Conservation (phyloP, 306 rosid species). For the Fragaria nilgerrensis region DNA sequence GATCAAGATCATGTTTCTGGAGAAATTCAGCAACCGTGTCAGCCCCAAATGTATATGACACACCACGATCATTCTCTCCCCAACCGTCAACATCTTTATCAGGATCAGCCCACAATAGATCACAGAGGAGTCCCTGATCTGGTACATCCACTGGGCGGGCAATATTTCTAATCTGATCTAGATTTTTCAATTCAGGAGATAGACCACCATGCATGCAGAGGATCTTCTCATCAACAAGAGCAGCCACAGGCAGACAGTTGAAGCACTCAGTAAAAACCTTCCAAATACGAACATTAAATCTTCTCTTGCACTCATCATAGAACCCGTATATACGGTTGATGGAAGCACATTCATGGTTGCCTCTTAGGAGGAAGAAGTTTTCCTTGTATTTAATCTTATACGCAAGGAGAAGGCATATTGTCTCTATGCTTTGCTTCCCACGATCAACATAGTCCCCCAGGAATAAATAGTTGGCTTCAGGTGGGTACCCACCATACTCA, state of each 20-base stretch:
- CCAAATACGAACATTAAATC: slow-evolving; percentile 79
- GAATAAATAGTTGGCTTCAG: slow-evolving; percentile 80
- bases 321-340: slow-evolving; percentile 83
- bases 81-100: slow-evolving; percentile 84
- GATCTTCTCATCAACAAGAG: slow-evolving; percentile 79
- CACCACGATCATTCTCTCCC: slow-evolving; percentile 90
- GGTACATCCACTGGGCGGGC: slow-evolving; percentile 85
- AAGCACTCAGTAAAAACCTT: slow-evolving; percentile 82
- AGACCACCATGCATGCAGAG: slow-evolving; percentile 90
- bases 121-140: slow-evolving; percentile 84
- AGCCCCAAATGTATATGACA: slow-evolving; percentile 83
- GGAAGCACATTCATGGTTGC: slow-evolving; percentile 87
- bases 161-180: slow-evolving; percentile 74
- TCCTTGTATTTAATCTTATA: slow-evolving; percentile 84
- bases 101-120: slow-evolving; percentile 87
- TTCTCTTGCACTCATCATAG: slow-evolving; percentile 85
- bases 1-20: slow-evolving; percentile 71
- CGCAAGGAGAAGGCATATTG: slow-evolving; percentile 77
- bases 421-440: slow-evolving; percentile 83
- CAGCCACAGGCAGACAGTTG: slow-evolving; percentile 77
- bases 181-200: slow-evolving; percentile 66
- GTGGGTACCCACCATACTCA: slow-evolving; percentile 83
- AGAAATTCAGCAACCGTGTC: slow-evolving; percentile 81
- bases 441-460: slow-evolving; percentile 89
- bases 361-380: slow-evolving; percentile 85